These are phyloP conservation scores for Baudoinia panamericana DNA, from an alignment of 495 filamentous ascomycete species.

Conservation along the genomic window DNA sequence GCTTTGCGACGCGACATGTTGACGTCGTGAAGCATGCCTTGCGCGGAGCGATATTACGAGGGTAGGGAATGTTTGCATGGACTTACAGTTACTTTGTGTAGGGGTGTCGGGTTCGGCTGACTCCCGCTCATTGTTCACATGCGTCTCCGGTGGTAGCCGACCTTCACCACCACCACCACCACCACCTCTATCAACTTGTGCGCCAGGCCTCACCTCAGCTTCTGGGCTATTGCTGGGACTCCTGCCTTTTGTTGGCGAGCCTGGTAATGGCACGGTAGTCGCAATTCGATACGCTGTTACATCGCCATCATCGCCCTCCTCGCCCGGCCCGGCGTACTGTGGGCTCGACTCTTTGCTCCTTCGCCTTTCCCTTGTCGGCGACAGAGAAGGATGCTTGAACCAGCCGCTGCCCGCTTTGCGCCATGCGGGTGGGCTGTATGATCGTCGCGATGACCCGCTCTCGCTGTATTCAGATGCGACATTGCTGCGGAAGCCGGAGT, in stretches of 20 bases:
- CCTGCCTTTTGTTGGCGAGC: slow-evolving; percentile 40
- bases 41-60: too few relatives aligned
- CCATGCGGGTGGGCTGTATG: slow-evolving; percentile 38
- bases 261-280: slow-evolving; percentile 42
- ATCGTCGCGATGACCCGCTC: slow-evolving; percentile 30
- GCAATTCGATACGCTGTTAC: slow-evolving; percentile 34
- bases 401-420: slow-evolving; percentile 44
- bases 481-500: slow-evolving; percentile 54
- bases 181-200: slow-evolving; percentile 16
- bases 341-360: slow-evolving; percentile 37
- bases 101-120: slow-evolving; percentile 2
- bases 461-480: slow-evolving; percentile 28
- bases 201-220: slow-evolving; percentile 7
- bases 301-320: slow-evolving; percentile 45
- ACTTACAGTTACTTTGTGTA: slow-evolving; percentile 21
- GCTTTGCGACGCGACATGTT: slow-evolving; percentile 14
- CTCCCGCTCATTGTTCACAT: slow-evolving; percentile 7
- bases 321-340: slow-evolving; percentile 40
- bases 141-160: not conserved
- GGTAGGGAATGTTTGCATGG: slow-evolving; percentile 18
- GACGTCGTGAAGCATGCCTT: too few relatives aligned
- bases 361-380: slow-evolving; percentile 24
- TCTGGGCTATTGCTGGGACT: slow-evolving; percentile 26
- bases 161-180: too few relatives aligned
- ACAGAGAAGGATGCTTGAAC: slow-evolving; percentile 44